Evolutionary conservation across 495 filamentous ascomycete species (phyloP), one percentile per base, ranked within the genome.

Genomic region (Daldinia grandis): DNA sequence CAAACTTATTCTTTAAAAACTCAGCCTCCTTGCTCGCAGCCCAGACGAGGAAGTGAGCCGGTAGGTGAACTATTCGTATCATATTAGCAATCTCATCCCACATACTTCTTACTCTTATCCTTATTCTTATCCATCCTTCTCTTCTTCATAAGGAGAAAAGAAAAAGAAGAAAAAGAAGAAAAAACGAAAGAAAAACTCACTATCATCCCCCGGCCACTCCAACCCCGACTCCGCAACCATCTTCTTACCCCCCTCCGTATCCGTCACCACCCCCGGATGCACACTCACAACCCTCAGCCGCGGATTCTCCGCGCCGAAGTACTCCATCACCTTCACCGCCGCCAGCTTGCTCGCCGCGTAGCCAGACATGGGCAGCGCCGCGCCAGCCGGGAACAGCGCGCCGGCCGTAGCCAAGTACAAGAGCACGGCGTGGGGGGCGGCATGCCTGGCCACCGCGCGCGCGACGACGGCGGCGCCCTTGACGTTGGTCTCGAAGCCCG

Each of bases 1-100:
- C 74, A 40, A 81, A 76, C 68, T 78, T 81, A n/a, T 81, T 81
- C 47, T 76, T 76, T n/a, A 83, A 60, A 62, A 82, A 83, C 27
- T 65, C 69, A 9, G 81, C 79, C 57, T 84, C 79, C 6, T 73
- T 58, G 38, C 71, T 77, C 10, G 72, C 70, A 14, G 76, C 62
- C 83, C 82, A 86, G 28, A 85, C 70, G 30, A 53, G 35, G 17
- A 38, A 50, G 31, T 44, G 40, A 2, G 40, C 40, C 5, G 40
- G 17, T 21, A 44, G 40, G 8, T 21, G 21, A 44, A 44, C 40
- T 44, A 21, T 44, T 9, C 7, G 9, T 19, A 9, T 7, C n/a
- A 6, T 44, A 21, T 44, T 44, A 44, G 40, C 17, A 44, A 44
- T 21, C 40, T 21, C 40, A 44, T 21, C 17, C 3, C 17, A 21